Base-by-base conservation (phyloP, 202 grass and related monocot genomes). In the Setaria italica region DNA sequence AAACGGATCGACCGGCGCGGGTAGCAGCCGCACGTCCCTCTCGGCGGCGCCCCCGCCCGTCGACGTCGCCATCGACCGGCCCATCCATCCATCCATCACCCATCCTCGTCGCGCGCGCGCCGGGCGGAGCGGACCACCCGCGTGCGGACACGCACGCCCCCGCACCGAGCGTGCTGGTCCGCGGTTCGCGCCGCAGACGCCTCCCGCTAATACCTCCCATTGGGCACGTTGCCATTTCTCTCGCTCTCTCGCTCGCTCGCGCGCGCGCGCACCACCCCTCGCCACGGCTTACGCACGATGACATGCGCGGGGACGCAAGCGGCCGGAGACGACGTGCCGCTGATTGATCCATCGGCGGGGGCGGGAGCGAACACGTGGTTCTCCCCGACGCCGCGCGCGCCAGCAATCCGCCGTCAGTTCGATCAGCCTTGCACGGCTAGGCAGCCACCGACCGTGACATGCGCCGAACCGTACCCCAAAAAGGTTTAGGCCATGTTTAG, bases 361-460 rank as follows among this genome's bases (percentile, higher is more conserved):
- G 16, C 51, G 51, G 10, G 37, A 6, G 42, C 4, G 13, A 66
- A 65, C 48, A 66, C 62, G 82, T 84, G 63, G 73, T 85, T 1
- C 37, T 41, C 70, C 34, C 35, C 3, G 54, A 3, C 43, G n/a
- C 20, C 85, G 41, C 9, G 69, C 56, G 34, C 43, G 20, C 41
- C 51, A 21, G 70, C 78, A 30, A 62, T 62, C 30, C 20, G 56
- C 55, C 86, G 63, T 76, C 50, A 43, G 75, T 60, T 20, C 39
- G 5, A 41, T 6, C 79, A 32, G 47, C 16, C 83, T 57, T 76
- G 71, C 83, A 90, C 88, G 57, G 79, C 84, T 7, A 16, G 20
- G 0, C 33, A 33, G 57, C 48, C 63, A 78, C 19, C 78, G 74
- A 85, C 77, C 51, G 77, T 80, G 87, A 85, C 87, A 62, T 62